Percentiles rank a stretch among this genome's conserved stretches.
phyloP scores from a whole-genome alignment of 2,329 filamentous ascomycete species.

The Aspergillus floridensis region DNA sequence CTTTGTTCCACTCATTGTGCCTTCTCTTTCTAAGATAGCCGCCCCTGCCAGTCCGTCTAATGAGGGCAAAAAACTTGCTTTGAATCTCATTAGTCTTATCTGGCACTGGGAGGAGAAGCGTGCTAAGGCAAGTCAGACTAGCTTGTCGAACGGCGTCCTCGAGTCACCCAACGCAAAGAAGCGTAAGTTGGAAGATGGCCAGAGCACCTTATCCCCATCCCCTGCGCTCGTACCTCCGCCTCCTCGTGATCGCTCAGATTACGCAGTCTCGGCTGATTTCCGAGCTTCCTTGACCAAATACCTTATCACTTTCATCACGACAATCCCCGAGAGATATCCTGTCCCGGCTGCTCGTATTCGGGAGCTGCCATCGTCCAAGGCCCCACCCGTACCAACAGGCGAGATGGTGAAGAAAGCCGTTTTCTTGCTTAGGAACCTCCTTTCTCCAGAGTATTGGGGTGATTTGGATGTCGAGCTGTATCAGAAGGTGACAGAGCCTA shows the following conservation, averaged over 20 bases:
- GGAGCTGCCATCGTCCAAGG: conserved; percentile 50
- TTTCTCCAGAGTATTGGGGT: conserved; percentile 86
- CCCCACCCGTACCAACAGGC: conserved; percentile 56
- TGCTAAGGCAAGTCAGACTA: conserved; percentile 54
- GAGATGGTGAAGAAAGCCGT: conserved; percentile 87
- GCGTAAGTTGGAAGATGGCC: conserved; percentile 69
- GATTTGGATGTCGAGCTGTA: conserved; percentile 91
- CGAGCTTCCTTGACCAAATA: conserved; percentile 88
- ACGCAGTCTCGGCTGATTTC: conserved; percentile 63
- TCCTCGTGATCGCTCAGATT: conserved; percentile 58
- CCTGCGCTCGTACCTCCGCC: conserved; percentile 47
- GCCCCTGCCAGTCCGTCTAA: conserved; percentile 75
- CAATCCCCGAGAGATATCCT: conserved; percentile 79
- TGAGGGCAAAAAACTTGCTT: conserved; percentile 84
- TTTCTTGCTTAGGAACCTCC: conserved; percentile 73
- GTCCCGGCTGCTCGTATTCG: conserved; percentile 68
- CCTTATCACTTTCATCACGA: conserved; percentile 90
- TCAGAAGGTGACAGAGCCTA: conserved; percentile 81
- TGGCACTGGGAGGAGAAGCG: conserved; percentile 90
- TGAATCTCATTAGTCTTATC: conserved; percentile 87
- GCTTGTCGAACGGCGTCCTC: conserved; percentile 44
- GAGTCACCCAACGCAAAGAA: conserved; percentile 74
- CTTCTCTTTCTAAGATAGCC: conserved; percentile 83
- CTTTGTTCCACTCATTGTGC: conserved; percentile 84
- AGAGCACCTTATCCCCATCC: conserved; percentile 55